Percentiles rank a stretch among this genome's conserved stretches.
Evolutionary conservation across 2,329 filamentous ascomycete species (phyloP).

Genomic region (Stagonosporopsis rhizophila): DNA sequence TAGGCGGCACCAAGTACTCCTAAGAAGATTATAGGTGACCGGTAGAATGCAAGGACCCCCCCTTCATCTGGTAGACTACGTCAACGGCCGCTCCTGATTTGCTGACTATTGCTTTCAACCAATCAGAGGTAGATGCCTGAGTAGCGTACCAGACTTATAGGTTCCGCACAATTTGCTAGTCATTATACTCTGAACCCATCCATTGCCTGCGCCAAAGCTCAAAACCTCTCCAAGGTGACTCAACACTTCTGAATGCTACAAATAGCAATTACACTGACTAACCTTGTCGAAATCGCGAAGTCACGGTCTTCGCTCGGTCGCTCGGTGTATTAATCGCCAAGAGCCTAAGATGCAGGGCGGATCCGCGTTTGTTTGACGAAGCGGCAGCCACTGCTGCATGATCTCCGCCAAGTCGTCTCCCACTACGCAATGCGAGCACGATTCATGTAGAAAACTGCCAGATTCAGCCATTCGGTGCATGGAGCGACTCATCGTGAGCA

Average conservation of each 20-base stretch:
- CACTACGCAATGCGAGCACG: neutral
- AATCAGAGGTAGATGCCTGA: neutral
- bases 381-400: constrained; percentile 20
- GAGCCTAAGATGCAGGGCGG: constrained; percentile 13
- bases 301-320: constrained; percentile 6
- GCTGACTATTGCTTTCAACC: too few species aligned
- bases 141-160: too few species aligned
- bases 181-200: too few species aligned
- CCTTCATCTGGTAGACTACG: too few species aligned
- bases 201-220: neutral
- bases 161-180: too few species aligned
- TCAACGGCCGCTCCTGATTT: too few species aligned
- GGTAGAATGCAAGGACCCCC: too few species aligned
- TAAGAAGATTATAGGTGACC: too few species aligned
- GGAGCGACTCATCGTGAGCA: constrained; percentile 12
- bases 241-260: neutral
- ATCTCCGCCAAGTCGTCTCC: constrained; percentile 17
- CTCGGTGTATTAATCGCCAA: constrained; percentile 12
- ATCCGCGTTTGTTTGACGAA: constrained; percentile 19
- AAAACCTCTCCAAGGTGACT: neutral
- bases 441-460: constrained; percentile 20
- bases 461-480: constrained; percentile 19
- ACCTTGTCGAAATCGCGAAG: neutral
- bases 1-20: too few species aligned
- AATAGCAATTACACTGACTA: neutral